Evolutionary conservation across 2,329 filamentous ascomycete species (phyloP).

Genomic region (Corinectria fuckeliana): DNA sequence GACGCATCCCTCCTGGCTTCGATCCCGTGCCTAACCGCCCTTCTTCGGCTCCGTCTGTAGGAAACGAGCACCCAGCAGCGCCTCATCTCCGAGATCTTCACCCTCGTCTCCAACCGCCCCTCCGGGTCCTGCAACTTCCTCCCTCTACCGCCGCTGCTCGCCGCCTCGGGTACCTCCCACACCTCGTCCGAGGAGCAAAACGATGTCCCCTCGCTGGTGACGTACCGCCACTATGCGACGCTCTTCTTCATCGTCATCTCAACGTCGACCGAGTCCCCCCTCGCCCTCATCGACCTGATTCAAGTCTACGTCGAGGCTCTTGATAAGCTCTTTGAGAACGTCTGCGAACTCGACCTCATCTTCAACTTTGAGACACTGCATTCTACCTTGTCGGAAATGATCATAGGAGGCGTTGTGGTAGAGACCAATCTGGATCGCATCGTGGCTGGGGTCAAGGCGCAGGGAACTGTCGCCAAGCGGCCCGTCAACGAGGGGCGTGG

Average conservation of each 20-base stretch:
- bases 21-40: constrained; percentile 10
- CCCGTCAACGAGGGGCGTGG: constrained; percentile 73
- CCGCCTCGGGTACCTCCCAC: constrained; percentile 66
- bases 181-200: constrained; percentile 74
- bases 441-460: constrained; percentile 79
- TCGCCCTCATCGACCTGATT: constrained; percentile 94
- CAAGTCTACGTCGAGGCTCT: constrained; percentile 98
- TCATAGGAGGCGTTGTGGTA: constrained; percentile 91
- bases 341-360: constrained; percentile 97
- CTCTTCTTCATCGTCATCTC: constrained; percentile 99
- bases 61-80: constrained; percentile 97
- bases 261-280: constrained; percentile 92
- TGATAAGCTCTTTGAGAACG: constrained; percentile 95
- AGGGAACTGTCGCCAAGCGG: constrained; percentile 79
- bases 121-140: constrained; percentile 97
- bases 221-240: constrained; percentile 97
- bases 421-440: constrained; percentile 91
- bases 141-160: constrained; percentile 73
- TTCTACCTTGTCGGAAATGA: constrained; percentile 89
- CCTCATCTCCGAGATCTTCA: constrained; percentile 96
- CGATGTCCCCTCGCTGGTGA: constrained; percentile 93
- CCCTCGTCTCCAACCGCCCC: constrained; percentile 89
- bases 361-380: constrained; percentile 99
- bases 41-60: constrained; percentile 55
- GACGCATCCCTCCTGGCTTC: not conserved